Evolutionary conservation across 805 yeast species (phyloP).

Genomic region (Starmerella potacharoeniae): DNA sequence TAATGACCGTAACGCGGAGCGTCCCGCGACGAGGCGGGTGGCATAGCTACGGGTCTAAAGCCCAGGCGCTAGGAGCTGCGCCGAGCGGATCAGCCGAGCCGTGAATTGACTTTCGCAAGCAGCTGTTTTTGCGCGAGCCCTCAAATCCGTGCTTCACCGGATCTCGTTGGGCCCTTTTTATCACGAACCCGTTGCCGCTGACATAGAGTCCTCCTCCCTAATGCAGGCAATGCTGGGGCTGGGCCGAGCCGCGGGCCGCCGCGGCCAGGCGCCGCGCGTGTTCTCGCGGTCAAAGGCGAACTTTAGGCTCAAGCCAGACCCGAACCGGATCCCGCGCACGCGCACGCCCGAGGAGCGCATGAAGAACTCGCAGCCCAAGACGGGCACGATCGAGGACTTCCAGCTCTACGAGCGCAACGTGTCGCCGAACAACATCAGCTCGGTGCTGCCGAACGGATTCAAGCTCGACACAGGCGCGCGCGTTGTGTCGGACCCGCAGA

Average conservation of each 20-base stretch:
- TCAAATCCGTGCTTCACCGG: too few species aligned
- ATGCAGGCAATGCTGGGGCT: not conserved
- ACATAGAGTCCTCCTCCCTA: too few species aligned
- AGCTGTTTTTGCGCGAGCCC: too few species aligned
- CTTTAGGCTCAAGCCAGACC: conserved; percentile 22
- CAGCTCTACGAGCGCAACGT: conserved; percentile 36
- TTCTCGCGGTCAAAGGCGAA: conserved; percentile 3
- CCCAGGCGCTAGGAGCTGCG: not conserved
- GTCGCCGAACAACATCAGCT: conserved; percentile 43
- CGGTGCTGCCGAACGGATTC: conserved; percentile 45
- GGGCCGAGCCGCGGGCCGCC: not conserved
- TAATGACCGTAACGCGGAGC: not conserved
- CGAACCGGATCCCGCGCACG: conserved; percentile 21
- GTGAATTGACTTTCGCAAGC: too few species aligned
- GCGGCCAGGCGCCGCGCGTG: not conserved
- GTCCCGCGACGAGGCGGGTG: too few species aligned
- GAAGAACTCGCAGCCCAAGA: conserved; percentile 23
- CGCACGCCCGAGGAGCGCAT: conserved; percentile 18
- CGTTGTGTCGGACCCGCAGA: conserved; percentile 19
- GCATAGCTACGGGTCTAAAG: not conserved
- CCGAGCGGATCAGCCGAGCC: too few species aligned
- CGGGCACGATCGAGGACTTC: conserved; percentile 27
- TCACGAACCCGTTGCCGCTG: too few species aligned
- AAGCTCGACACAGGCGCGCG: conserved; percentile 44
- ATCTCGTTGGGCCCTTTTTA: too few species aligned